Evolutionary conservation across 768 basidiomycete genomes (phyloP).

Genomic region (Sutorius australiensis): DNA sequence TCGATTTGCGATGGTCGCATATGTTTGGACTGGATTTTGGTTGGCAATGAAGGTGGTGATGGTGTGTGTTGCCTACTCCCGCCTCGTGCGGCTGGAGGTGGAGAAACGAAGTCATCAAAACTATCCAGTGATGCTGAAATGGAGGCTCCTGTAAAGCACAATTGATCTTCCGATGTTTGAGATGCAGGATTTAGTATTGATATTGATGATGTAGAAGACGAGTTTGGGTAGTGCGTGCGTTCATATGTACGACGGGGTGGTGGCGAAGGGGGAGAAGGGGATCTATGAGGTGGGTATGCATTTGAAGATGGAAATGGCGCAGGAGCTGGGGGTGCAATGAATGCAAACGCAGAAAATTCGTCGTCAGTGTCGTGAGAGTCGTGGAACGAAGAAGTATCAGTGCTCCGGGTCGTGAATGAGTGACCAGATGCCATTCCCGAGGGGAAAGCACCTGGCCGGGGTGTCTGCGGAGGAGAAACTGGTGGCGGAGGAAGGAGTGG

Average conservation of each 20-base stretch:
- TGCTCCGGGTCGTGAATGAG: conserved; percentile 6
- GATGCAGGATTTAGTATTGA: conserved; percentile 22
- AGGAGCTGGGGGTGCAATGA: conserved; percentile 23
- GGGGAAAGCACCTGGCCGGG: conserved; percentile 17
- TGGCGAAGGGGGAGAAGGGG: conserved; percentile 27
- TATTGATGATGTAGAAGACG: conserved; percentile 28
- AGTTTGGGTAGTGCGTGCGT: conserved; percentile 20
- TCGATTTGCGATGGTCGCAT: conserved; percentile 10
- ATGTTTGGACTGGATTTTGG: conserved; percentile 26
- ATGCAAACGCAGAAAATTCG: conserved; percentile 53
- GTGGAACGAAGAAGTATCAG: conserved; percentile 5
- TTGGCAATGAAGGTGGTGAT: conserved; percentile 44
- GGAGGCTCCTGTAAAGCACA: conserved; percentile 20
- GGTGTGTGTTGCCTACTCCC: conserved; percentile 35
- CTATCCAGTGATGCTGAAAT: conserved; percentile 37
- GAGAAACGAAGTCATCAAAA: conserved; percentile 47
- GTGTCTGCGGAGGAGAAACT: conserved; percentile 31
- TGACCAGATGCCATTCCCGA: conserved; percentile 7
- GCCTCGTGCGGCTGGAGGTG: conserved; percentile 11
- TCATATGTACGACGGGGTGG: conserved; percentile 26
- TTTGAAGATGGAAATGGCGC: conserved; percentile 4
- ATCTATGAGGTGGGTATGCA: conserved; percentile 11
- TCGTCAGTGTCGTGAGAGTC: conserved; percentile 34
- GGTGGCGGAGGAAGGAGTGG: conserved; percentile 32
- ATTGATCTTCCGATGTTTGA: conserved; percentile 20